Base-by-base conservation (phyloP, 768 basidiomycete species). In the Trametes coccinea region DNA sequence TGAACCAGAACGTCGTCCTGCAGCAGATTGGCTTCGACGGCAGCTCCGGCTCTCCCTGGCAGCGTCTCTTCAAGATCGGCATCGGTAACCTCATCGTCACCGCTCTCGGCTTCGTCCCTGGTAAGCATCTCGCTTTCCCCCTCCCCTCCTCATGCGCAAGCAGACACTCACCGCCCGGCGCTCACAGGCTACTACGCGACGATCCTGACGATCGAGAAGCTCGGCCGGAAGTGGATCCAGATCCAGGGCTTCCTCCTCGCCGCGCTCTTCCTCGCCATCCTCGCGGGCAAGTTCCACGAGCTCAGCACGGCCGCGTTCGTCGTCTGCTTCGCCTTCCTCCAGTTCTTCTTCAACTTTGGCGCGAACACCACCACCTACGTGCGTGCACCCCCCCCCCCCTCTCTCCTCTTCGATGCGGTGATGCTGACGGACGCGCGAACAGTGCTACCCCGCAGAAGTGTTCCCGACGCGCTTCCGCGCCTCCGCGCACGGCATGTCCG, bases 341-440 rank as follows among this genome's bases (percentile, higher is more conserved):
- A 89, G 73, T 89, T 89, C 77, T 89, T 90, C 79, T 90, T 90
- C 79, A 90, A 91, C 76, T 92, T 90, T 67, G 89, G 90, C 17
- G 86, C 88, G 3, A 90, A 90, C 69, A 76, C 84, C 80, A 70
- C 66, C 39, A 70, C 68, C 37, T 72, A 69, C 60, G 68, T 70
- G 43, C 27, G 68, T 69, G n/a, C 39, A 30, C 13, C 30, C 40
- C 53, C n/a, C 27, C 29, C 14, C 14, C 13, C 13, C 30, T 30
- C 31, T 9, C 40, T 31, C 16, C 7, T 39, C 14, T 22, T 13
- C 5, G 11, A 10, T 43, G 41, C n/a, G 41, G 39, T 7, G 17
- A 27, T 47, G 4, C 22, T 29, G n/a, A 43, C 14, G 41, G 45
- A 13, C 10, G 3, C 27, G 10, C 29, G 67, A 54, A 44, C 47